Evolutionary conservation across 2,329 filamentous ascomycete genomes (phyloP).

Genomic region (Colletotrichum chlorophyti): DNA sequence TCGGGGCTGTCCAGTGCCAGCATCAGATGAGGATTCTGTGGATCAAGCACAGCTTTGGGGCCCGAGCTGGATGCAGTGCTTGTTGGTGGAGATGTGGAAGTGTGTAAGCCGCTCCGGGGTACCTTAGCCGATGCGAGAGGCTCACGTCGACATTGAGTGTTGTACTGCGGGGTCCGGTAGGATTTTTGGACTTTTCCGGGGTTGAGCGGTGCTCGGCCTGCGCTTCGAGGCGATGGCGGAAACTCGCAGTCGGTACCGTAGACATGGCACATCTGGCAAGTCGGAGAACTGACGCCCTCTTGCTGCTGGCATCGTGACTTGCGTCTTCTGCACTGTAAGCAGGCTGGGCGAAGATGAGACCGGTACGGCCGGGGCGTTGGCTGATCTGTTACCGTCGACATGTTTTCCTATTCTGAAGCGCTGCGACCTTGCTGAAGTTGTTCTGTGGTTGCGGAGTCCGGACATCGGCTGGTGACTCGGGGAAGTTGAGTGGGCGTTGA

Average conservation of each 20-base stretch:
- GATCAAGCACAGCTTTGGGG: slow-evolving; percentile 9
- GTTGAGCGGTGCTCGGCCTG: slow-evolving; percentile 20
- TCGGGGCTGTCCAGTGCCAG: slow-evolving; percentile 36
- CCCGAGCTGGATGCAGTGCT: slow-evolving; percentile 16
- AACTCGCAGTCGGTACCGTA: slow-evolving; percentile 65
- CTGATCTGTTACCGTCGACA: slow-evolving; percentile 11
- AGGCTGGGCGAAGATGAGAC: slow-evolving; percentile 67
- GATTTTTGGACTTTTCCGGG: slow-evolving; percentile 25
- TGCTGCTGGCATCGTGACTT: slow-evolving; percentile 63
- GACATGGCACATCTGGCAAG: slow-evolving; percentile 64
- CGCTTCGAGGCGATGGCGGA: slow-evolving; percentile 37
- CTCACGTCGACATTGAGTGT: slow-evolving; percentile 14
- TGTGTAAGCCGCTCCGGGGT: slow-evolving; percentile 2
- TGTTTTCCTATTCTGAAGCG: neutral
- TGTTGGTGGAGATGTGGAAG: slow-evolving; percentile 9
- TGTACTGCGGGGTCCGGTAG: slow-evolving; percentile 12
- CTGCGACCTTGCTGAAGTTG: neutral
- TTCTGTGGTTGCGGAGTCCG: slow-evolving; percentile 15
- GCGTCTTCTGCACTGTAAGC: slow-evolving; percentile 63
- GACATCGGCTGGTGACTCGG: slow-evolving; percentile 21
- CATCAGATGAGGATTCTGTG: slow-evolving; percentile 33
- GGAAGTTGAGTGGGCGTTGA: slow-evolving; percentile 14
- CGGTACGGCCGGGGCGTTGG: slow-evolving; percentile 57
- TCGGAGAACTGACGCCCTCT: slow-evolving; percentile 58
- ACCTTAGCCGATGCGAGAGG: slow-evolving; percentile 5